Evolutionary conservation across 257 asterid genomes (phyloP).

Genomic region (Hygrophila difformis): DNA sequence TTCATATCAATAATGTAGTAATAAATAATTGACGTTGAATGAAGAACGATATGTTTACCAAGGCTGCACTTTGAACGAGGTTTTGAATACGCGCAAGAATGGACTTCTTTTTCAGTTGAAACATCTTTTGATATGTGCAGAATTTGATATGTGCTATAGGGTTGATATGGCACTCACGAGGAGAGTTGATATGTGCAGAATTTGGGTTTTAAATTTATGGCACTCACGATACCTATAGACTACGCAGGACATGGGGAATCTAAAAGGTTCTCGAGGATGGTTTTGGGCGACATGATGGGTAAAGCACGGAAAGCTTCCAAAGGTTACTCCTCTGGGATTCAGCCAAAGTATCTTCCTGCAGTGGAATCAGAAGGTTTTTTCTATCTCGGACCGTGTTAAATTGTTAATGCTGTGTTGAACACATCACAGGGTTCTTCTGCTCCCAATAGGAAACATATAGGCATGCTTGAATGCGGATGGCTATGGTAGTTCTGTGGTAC

Average conservation of each 20-base stretch:
- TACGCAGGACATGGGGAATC: slow-evolving; percentile 43
- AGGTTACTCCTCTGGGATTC: slow-evolving; percentile 42
- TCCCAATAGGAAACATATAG: slow-evolving; percentile 26
- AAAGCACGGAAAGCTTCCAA: slow-evolving; percentile 56
- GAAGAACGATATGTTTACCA: slow-evolving; percentile 2
- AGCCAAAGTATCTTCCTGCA: slow-evolving; percentile 54
- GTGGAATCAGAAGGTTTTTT: slow-evolving; percentile 60
- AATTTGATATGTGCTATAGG: too few relatives aligned
- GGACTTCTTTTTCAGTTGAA: slow-evolving; percentile 10
- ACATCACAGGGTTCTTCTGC: slow-evolving; percentile 33
- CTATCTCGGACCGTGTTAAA: slow-evolving; percentile 44
- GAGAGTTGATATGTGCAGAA: slow-evolving; percentile 33
- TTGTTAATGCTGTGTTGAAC: slow-evolving; percentile 30
- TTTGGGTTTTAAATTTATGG: slow-evolving; percentile 39
- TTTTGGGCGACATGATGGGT: slow-evolving; percentile 41
- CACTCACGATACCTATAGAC: slow-evolving; percentile 55
- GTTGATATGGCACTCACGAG: too few relatives aligned
- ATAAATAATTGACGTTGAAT: slow-evolving; percentile 16
- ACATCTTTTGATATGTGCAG: slow-evolving; percentile 9
- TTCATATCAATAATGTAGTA: slow-evolving; percentile 1
- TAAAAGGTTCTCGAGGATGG: slow-evolving; percentile 22
- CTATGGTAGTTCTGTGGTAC: slow-evolving; percentile 42
- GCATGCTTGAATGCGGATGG: slow-evolving; percentile 35
- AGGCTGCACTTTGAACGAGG: slow-evolving; percentile 15
- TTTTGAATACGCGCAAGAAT: slow-evolving; percentile 15